Evolutionary conservation across 495 filamentous ascomycete genomes (phyloP).

Genomic region (Coniosporium apollinis): DNA sequence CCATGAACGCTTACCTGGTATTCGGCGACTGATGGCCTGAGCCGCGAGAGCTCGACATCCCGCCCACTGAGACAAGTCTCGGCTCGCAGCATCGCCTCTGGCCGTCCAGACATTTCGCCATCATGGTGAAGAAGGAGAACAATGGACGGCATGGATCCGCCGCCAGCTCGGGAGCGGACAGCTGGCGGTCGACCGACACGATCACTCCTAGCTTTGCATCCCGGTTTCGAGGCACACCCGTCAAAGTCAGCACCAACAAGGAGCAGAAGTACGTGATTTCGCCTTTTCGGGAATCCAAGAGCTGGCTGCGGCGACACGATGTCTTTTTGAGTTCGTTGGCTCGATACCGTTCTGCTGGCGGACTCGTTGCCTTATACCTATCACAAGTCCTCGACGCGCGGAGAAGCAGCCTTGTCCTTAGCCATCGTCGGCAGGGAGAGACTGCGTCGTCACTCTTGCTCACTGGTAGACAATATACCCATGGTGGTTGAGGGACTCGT

Average conservation of each 20-base stretch:
- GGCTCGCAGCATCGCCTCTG: neutral
- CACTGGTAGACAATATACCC: neutral
- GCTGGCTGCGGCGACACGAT: neutral
- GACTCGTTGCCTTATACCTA: neutral
- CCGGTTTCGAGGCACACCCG: slow-evolving; percentile 29
- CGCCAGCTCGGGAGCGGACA: slow-evolving; percentile 43
- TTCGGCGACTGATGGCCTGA: too few species aligned
- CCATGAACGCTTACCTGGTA: too few species aligned
- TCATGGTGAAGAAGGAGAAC: slow-evolving; percentile 43
- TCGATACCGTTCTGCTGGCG: neutral
- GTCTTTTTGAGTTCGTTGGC: slow-evolving; percentile 2
- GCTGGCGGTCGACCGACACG: slow-evolving; percentile 41
- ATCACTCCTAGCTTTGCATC: slow-evolving; percentile 31
- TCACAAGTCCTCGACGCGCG: neutral
- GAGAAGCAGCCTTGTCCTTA: neutral
- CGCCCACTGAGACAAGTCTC: neutral
- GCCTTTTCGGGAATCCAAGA: neutral
- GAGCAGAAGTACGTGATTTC: slow-evolving; percentile 16
- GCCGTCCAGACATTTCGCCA: slow-evolving; percentile 6
- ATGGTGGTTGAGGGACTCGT: neutral
- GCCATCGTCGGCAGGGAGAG: neutral
- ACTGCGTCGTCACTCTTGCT: neutral
- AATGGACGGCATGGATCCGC: slow-evolving; percentile 41
- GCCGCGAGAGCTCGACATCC: too few species aligned
- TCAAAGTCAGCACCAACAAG: slow-evolving; percentile 37